Conservation (phyloP, 1,284 basidiomycete genomes). For the Irpex lacteus region DNA sequence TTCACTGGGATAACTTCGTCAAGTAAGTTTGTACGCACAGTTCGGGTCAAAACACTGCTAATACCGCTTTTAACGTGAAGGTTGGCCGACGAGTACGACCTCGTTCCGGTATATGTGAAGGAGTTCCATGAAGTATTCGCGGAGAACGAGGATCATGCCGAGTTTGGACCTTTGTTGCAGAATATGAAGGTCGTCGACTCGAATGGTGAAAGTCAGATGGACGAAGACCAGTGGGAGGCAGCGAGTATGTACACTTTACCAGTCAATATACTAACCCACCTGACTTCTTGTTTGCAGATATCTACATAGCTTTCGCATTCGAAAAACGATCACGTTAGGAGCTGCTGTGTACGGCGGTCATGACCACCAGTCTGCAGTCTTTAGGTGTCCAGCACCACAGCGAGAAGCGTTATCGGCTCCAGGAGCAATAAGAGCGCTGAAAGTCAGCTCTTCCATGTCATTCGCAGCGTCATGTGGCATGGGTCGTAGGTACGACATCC, state of each 20-base stretch:
- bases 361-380: neutral
- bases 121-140: constrained; percentile 88
- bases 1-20: constrained; percentile 92
- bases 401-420: no score
- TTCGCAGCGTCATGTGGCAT: neutral
- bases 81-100: constrained; percentile 80
- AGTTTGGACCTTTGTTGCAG: constrained; percentile 77
- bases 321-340: constrained; percentile 47
- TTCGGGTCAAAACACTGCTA: no score
- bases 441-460: no score
- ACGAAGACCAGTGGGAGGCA: constrained; percentile 93
- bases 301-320: constrained; percentile 84
- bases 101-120: constrained; percentile 76
- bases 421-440: no score
- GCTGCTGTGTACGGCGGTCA: neutral
- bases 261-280: neutral
- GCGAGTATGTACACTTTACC: constrained; percentile 69
- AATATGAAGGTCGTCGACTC: constrained; percentile 88
- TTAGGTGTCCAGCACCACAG: no score
- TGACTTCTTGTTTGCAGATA: constrained; percentile 44
- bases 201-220: constrained; percentile 85
- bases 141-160: constrained; percentile 72
- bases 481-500: neutral
- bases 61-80: no score
- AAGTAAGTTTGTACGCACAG: constrained; percentile 87